A percentile compares a stretch with the other conserved stretches of the same genome.
phyloP scores from a whole-genome alignment of 1,139 yeast species.

The Pichia cactophila region DNA sequence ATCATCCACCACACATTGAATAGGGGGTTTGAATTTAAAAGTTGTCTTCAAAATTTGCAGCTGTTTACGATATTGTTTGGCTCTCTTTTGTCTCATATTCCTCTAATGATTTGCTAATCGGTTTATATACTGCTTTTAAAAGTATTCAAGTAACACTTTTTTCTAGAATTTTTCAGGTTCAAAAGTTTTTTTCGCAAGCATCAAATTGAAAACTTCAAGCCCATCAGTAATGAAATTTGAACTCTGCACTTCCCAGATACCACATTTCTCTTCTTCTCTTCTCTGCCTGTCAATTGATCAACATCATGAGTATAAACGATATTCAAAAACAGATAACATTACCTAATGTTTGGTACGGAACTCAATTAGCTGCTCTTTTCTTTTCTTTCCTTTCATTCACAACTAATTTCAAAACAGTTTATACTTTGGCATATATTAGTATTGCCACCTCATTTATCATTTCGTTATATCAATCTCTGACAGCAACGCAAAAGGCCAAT shows the following conservation, averaged over 20 bases:
- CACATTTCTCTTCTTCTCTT: background rate
- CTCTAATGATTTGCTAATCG: too few species aligned
- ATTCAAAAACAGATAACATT: slow-evolving; percentile 29
- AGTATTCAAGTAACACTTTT: too few species aligned
- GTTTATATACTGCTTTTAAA: too few species aligned
- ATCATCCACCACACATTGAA: slow-evolving; percentile 80
- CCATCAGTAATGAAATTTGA: too few species aligned
- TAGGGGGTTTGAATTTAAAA: slow-evolving; percentile 91
- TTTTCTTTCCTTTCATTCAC: slow-evolving; percentile 48
- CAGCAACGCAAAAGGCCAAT: background rate
- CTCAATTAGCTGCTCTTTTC: slow-evolving; percentile 61
- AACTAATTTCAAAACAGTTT: slow-evolving; percentile 44
- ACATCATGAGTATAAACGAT: background rate
- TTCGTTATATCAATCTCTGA: slow-evolving; percentile 49
- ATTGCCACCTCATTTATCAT: slow-evolving; percentile 71
- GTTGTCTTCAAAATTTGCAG: slow-evolving; percentile 77
- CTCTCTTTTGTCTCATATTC: slow-evolving; percentile 89
- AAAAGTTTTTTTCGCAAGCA: too few species aligned
- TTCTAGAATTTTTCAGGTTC: too few species aligned
- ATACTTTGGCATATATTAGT: slow-evolving; percentile 55
- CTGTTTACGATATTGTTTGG: slow-evolving; percentile 88
- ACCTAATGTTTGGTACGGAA: slow-evolving; percentile 61
- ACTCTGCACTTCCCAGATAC: background rate
- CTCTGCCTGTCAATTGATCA: background rate
- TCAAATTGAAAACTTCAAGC: too few species aligned